phyloP scores from a whole-genome alignment of 2,329 filamentous ascomycete species.

The Zymoseptoria ardabiliae region DNA sequence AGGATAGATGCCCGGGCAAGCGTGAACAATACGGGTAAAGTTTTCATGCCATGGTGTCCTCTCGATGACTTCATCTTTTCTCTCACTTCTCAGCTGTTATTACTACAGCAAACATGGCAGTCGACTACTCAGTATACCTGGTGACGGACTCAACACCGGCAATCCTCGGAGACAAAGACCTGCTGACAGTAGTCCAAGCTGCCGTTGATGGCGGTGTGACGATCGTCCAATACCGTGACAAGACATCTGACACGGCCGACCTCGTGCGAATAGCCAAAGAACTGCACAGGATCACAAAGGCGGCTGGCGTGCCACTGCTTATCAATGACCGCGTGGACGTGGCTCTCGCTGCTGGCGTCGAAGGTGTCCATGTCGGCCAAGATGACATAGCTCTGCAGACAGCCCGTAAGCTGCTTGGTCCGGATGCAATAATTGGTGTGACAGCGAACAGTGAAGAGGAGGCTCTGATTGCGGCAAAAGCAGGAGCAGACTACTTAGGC shows the following conservation, averaged over 20 bases:
- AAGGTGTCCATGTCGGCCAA: conserved; percentile 91
- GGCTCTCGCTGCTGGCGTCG: conserved; percentile 73
- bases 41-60: not conserved
- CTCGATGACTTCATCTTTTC: not conserved
- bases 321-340: conserved; percentile 94
- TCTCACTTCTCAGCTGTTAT: not conserved
- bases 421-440: conserved; percentile 76
- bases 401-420: conserved; percentile 66
- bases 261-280: conserved; percentile 63
- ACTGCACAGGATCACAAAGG: conserved; percentile 64
- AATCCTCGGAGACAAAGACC: conserved; percentile 65
- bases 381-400: conserved; percentile 71
- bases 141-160: conserved; percentile 88
- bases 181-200: conserved; percentile 65
- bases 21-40: not conserved
- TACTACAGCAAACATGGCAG: conserved; percentile 20
- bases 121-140: conserved; percentile 79
- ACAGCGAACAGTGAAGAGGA: conserved; percentile 71
- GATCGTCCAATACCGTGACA: conserved; percentile 86
- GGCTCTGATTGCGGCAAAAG: conserved; percentile 61
- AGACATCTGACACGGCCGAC: conserved; percentile 64
- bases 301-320: conserved; percentile 66
- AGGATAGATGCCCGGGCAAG: not conserved
- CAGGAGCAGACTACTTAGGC: conserved; percentile 84
- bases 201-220: conserved; percentile 75